These are phyloP conservation scores for Plasmodium berghei DNA, from an alignment of 169 alveolate genomes.

Conservation along the genomic window DNA sequence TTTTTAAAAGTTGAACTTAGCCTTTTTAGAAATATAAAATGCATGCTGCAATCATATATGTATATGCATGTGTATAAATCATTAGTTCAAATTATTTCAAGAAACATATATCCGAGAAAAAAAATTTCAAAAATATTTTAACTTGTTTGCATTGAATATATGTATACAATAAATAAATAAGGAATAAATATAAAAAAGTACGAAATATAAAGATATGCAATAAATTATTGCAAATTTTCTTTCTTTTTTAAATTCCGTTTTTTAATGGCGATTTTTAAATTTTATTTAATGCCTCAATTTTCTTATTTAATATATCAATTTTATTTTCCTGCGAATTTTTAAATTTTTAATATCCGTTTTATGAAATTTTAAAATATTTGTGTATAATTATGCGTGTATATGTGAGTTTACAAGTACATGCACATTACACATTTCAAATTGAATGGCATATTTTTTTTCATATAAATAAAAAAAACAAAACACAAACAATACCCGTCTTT, in stretches of 20 bases:
- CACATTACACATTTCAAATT: background rate
- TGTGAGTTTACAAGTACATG: background rate
- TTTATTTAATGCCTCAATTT: slow-evolving; percentile 45
- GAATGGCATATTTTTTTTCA: background rate
- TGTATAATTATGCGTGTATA: background rate
- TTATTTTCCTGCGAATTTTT: slow-evolving; percentile 35
- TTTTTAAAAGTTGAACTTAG: too few relatives aligned
- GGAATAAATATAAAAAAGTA: background rate
- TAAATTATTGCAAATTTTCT: too few relatives aligned
- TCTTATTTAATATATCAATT: slow-evolving; percentile 48
- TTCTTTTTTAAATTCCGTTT: too few relatives aligned
- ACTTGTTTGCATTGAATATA: too few relatives aligned
- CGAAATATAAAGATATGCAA: background rate
- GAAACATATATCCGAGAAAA: background rate
- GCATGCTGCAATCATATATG: background rate
- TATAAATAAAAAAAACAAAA: too few relatives aligned
- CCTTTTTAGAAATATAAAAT: too few relatives aligned
- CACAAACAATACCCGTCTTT: too few relatives aligned
- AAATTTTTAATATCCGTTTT: background rate
- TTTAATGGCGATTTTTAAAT: slow-evolving; percentile 11
- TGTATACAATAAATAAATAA: background rate
- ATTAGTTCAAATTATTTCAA: background rate
- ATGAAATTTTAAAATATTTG: slow-evolving; percentile 5
- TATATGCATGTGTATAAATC: background rate
- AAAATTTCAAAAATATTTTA: too few relatives aligned